Conservation (phyloP, 108 stramenopile species). For the Nitzschia putrida region DNA sequence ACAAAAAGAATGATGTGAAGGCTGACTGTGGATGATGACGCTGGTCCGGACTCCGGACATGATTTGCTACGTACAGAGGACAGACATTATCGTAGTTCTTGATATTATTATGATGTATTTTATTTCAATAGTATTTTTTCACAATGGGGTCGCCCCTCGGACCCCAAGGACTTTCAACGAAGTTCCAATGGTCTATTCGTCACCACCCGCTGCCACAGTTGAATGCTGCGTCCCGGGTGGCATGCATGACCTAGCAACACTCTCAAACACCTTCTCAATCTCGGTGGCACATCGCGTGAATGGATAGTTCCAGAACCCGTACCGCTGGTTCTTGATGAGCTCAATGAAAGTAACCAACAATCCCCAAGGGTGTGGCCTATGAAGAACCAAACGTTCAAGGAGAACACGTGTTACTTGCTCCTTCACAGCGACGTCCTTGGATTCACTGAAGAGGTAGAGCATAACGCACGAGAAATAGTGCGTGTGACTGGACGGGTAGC, state of each 20-base stretch:
- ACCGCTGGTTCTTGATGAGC: constrained; percentile 99
- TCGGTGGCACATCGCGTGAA: constrained; percentile 98
- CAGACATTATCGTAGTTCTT: too few relatives aligned
- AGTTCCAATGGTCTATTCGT: constrained; percentile 14
- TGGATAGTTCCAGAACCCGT: constrained; percentile 96
- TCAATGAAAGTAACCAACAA: constrained; percentile 97
- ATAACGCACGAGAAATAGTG: constrained; percentile 98
- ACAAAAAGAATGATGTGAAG: too few relatives aligned
- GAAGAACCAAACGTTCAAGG: constrained; percentile 96
- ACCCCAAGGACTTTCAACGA: too few relatives aligned
- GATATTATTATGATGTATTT: too few relatives aligned
- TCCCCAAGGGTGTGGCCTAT: constrained; percentile 98
- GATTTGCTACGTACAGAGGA: too few relatives aligned
- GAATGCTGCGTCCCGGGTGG: constrained; percentile 29
- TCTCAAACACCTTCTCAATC: constrained; percentile 97
- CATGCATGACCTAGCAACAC: constrained; percentile 28
- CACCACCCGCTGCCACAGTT: constrained; percentile 24
- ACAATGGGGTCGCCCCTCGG: too few relatives aligned
- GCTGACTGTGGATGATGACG: too few relatives aligned
- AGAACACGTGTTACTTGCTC: constrained; percentile 99
- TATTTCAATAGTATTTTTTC: too few relatives aligned
- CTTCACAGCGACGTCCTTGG: constrained; percentile 89
- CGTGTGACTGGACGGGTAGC: constrained; percentile 99
- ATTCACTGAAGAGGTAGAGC: constrained; percentile 95
- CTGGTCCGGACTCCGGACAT: too few relatives aligned